Conservation (phyloP, 2,329 filamentous ascomycete genomes). For the Neofusicoccum sp. region DNA sequence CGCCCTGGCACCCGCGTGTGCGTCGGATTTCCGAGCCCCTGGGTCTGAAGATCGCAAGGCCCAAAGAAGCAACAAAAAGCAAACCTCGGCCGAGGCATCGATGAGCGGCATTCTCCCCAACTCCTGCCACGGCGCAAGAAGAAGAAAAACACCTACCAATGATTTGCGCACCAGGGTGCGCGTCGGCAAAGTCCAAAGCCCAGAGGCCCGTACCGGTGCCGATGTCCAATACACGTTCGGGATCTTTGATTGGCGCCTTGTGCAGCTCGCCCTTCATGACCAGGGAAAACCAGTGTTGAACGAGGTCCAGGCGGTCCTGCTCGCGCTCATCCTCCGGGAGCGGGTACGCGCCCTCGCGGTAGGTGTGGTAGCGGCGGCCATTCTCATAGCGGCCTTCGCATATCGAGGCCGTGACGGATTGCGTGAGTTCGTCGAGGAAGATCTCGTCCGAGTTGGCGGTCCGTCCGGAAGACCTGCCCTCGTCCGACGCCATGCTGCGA, state of each 20-base stretch:
- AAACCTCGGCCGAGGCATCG: no score
- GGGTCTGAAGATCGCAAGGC: no score
- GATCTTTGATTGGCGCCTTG: slow-evolving; percentile 28
- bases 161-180: slow-evolving; percentile 30
- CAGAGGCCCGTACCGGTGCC: slow-evolving; percentile 27
- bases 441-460: slow-evolving; percentile 29
- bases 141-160: slow-evolving; percentile 23
- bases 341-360: slow-evolving; percentile 38
- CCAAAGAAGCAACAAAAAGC: no score
- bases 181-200: slow-evolving; percentile 32
- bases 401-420: slow-evolving; percentile 34
- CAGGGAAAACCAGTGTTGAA: slow-evolving; percentile 39
- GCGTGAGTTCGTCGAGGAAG: slow-evolving; percentile 24
- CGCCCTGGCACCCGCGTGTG: no score
- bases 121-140: no score
- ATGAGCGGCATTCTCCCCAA: no score
- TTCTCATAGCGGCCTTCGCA: slow-evolving; percentile 37
- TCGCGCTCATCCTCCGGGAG: slow-evolving; percentile 37
- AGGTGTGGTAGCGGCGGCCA: slow-evolving; percentile 37
- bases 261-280: slow-evolving; percentile 37
- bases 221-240: slow-evolving; percentile 30
- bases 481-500: not conserved
- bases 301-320: slow-evolving; percentile 37
- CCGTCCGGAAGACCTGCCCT: not conserved
- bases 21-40: not conserved